A percentile compares a stretch with the other conserved stretches of the same genome.
phyloP scores from a whole-genome alignment of 208 protist genomes.

The Acanthamoeba culbertsoni region DNA sequence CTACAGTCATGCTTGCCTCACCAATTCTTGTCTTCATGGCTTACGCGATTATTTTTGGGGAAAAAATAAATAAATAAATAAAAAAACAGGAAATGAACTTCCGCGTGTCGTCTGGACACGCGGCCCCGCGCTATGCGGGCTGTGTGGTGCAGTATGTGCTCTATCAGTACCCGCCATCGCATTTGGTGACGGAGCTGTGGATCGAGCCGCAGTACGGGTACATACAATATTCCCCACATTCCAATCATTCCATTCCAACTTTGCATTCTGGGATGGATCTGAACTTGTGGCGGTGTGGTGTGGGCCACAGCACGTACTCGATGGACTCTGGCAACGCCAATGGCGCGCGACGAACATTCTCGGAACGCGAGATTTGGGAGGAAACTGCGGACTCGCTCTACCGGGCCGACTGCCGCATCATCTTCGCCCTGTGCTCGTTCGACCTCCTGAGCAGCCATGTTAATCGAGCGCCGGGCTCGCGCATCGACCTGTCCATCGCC shows the following conservation, averaged over 20 bases:
- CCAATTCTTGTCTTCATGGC: no score
- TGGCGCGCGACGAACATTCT: neutral
- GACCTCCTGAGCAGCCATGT: conserved; percentile 23
- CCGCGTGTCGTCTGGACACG: neutral
- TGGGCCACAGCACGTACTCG: neutral
- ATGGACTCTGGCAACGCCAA: neutral
- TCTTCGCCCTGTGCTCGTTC: conserved; percentile 51
- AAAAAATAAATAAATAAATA: no score
- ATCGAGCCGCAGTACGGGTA: conserved; percentile 57
- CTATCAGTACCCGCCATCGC: conserved; percentile 3
- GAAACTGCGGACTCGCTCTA: neutral
- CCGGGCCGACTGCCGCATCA: conserved; percentile 7
- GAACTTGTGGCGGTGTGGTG: neutral
- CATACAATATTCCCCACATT: neutral
- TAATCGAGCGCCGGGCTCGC: conserved; percentile 2
- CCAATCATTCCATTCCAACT: neutral
- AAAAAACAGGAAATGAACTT: conserved; percentile 25
- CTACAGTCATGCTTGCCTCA: neutral
- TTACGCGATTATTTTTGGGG: no score
- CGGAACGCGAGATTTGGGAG: conserved; percentile 3
- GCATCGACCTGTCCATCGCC: conserved; percentile 6
- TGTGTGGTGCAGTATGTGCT: conserved; percentile 58
- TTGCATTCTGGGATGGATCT: neutral
- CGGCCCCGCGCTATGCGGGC: neutral
- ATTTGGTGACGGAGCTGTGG: conserved; percentile 51